These are phyloP conservation scores for Magnolia officinalis DNA, from an alignment of 164 flowering plant genomes.

Conservation along the genomic window DNA sequence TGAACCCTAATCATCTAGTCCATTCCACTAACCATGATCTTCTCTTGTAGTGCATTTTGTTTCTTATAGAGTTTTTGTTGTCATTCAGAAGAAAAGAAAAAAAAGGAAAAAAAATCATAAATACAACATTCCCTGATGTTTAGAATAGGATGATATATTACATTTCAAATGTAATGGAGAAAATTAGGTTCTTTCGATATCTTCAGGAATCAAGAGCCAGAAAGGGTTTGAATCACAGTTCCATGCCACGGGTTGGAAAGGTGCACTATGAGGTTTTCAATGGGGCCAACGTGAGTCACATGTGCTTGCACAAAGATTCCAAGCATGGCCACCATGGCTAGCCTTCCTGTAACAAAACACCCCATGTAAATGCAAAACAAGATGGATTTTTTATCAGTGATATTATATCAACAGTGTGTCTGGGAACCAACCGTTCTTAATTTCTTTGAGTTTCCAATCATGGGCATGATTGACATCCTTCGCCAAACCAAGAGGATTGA, in stretches of 20 bases:
- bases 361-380: background rate
- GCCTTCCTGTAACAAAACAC: constrained; percentile 48
- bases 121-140: background rate
- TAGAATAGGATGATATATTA: background rate
- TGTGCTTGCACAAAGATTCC: constrained; percentile 80
- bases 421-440: constrained; percentile 63
- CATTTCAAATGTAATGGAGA: constrained; percentile 4
- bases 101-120: no score
- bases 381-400: background rate
- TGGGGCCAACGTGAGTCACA: constrained; percentile 77
- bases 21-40: background rate
- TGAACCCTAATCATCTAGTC: background rate
- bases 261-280: constrained; percentile 72
- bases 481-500: constrained; percentile 88
- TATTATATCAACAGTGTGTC: background rate
- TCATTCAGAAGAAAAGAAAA: background rate
- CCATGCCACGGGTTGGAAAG: constrained; percentile 85
- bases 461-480: constrained; percentile 63
- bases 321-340: constrained; percentile 91
- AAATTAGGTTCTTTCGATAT: background rate
- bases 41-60: background rate
- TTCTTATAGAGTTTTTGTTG: background rate
- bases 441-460: constrained; percentile 87
- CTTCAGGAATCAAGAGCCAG: constrained; percentile 15
- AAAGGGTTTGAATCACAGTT: constrained; percentile 68